Conservation (phyloP, 768 basidiomycete genomes). For the Dioszegia aurantiaca region DNA sequence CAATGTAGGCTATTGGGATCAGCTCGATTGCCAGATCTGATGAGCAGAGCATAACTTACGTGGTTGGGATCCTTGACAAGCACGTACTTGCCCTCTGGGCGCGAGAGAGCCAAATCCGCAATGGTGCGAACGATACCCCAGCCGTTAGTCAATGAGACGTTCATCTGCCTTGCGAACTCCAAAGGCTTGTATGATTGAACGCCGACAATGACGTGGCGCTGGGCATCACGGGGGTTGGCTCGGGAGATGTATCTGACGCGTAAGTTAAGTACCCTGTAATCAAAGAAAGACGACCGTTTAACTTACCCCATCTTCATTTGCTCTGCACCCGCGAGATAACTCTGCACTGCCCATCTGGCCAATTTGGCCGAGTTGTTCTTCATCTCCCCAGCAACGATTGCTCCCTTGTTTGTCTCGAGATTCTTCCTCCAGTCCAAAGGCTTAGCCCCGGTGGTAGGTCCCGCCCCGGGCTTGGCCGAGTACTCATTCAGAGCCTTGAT, state of each 20-base stretch:
- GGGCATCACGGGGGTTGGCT: slow-evolving; percentile 86
- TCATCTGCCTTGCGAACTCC: slow-evolving; percentile 92
- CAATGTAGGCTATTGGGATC: slow-evolving; percentile 70
- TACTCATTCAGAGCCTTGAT: slow-evolving; percentile 97
- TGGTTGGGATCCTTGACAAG: slow-evolving; percentile 97
- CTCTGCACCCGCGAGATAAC: slow-evolving; percentile 90
- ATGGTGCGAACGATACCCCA: slow-evolving; percentile 98
- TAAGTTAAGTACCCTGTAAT: slow-evolving; percentile 1
- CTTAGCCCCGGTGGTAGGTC: slow-evolving; percentile 70
- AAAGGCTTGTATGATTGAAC: slow-evolving; percentile 90
- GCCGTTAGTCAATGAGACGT: slow-evolving; percentile 89
- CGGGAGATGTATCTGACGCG: slow-evolving; percentile 82
- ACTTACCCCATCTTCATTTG: slow-evolving; percentile 93
- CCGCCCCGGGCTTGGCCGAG: slow-evolving; percentile 70
- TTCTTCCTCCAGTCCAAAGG: slow-evolving; percentile 99
- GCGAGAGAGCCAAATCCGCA: slow-evolving; percentile 88
- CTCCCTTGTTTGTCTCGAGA: slow-evolving; percentile 91
- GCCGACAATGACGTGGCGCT: slow-evolving; percentile 91
- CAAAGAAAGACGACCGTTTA: neutral
- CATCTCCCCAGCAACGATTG: slow-evolving; percentile 98
- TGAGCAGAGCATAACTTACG: slow-evolving; percentile 57
- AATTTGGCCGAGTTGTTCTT: slow-evolving; percentile 99
- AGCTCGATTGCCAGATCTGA: neutral
- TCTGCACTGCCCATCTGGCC: slow-evolving; percentile 95
- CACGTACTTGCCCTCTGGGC: slow-evolving; percentile 97